Evolutionary conservation across 2,329 filamentous ascomycete species (phyloP).

Genomic region (Chaetomium sp.): DNA sequence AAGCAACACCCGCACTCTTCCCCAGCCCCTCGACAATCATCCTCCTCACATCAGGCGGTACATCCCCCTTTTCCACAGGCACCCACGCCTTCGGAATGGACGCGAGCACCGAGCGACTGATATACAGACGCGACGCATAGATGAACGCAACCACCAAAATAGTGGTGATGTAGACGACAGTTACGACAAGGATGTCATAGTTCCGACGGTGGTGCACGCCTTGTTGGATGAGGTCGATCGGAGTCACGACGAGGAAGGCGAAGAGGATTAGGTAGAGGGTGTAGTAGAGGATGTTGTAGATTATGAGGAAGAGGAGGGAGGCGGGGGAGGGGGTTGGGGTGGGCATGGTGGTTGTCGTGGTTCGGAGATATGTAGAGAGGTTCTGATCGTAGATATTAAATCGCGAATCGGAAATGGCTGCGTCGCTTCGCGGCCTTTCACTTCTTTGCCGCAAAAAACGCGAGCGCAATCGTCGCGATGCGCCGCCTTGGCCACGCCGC

Average conservation of each 20-base stretch:
- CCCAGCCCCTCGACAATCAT: slow-evolving; percentile 68
- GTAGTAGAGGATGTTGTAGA: slow-evolving; percentile 74
- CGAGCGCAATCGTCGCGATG: background rate
- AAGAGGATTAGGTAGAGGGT: slow-evolving; percentile 68
- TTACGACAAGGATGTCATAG: slow-evolving; percentile 79
- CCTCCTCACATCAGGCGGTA: slow-evolving; percentile 65
- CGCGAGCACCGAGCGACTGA: slow-evolving; percentile 70
- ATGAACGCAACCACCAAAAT: slow-evolving; percentile 65
- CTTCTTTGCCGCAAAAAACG: no score
- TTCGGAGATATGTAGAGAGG: no score
- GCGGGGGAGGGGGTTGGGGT: slow-evolving; percentile 34
- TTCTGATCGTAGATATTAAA: background rate
- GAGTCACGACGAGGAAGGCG: slow-evolving; percentile 70
- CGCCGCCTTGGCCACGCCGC: slow-evolving; percentile 6
- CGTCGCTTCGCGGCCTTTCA: no score
- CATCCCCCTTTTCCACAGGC: slow-evolving; percentile 77
- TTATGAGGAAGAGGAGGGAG: slow-evolving; percentile 63
- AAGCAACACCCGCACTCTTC: slow-evolving; percentile 74
- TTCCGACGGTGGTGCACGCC: slow-evolving; percentile 59
- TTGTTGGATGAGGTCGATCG: slow-evolving; percentile 74
- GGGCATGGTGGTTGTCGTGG: no score
- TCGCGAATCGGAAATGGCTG: no score
- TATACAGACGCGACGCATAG: slow-evolving; percentile 79
- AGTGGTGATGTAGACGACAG: slow-evolving; percentile 68
- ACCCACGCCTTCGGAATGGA: slow-evolving; percentile 84